Percentiles rank a stretch among this genome's conserved stretches.
Conservation (phyloP, 805 yeast genomes). For the Lachancea lanzarotensis region DNA sequence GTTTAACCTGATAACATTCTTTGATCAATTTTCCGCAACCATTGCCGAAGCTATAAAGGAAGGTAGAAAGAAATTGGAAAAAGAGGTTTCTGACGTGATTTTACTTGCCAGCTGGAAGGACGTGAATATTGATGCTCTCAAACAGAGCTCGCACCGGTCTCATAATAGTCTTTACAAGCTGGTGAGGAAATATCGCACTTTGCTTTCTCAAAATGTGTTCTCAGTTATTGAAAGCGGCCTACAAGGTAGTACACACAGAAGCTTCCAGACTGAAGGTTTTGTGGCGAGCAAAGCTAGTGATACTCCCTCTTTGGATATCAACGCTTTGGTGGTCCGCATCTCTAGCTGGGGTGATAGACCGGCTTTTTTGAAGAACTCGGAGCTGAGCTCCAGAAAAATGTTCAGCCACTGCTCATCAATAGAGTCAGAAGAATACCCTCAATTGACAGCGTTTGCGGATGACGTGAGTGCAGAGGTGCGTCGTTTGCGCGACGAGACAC, state of each 20-base stretch:
- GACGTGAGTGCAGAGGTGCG: slow-evolving; percentile 53
- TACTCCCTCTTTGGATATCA: slow-evolving; percentile 8
- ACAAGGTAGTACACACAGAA: slow-evolving; percentile 11
- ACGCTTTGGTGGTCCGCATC: slow-evolving; percentile 30
- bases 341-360: slow-evolving; percentile 54
- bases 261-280: slow-evolving; percentile 6
- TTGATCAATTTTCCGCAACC: slow-evolving; percentile 52
- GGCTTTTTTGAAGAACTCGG: slow-evolving; percentile 44
- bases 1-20: slow-evolving; percentile 46
- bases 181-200: slow-evolving; percentile 70
- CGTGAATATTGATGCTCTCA: slow-evolving; percentile 85
- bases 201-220: slow-evolving; percentile 47
- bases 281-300: slow-evolving; percentile 12
- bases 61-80: slow-evolving; percentile 54
- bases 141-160: slow-evolving; percentile 87
- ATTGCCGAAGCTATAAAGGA: slow-evolving; percentile 41
- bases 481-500: slow-evolving; percentile 68
- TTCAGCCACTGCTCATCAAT: slow-evolving; percentile 36
- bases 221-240: slow-evolving; percentile 54
- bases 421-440: slow-evolving; percentile 37
- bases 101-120: slow-evolving; percentile 95
- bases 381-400: slow-evolving; percentile 52
- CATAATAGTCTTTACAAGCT: slow-evolving; percentile 79
- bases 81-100: slow-evolving; percentile 78
- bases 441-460: slow-evolving; percentile 48